These are phyloP conservation scores for Ceratocystis albifundus DNA, from an alignment of 2,329 filamentous ascomycete species.

Conservation along the genomic window DNA sequence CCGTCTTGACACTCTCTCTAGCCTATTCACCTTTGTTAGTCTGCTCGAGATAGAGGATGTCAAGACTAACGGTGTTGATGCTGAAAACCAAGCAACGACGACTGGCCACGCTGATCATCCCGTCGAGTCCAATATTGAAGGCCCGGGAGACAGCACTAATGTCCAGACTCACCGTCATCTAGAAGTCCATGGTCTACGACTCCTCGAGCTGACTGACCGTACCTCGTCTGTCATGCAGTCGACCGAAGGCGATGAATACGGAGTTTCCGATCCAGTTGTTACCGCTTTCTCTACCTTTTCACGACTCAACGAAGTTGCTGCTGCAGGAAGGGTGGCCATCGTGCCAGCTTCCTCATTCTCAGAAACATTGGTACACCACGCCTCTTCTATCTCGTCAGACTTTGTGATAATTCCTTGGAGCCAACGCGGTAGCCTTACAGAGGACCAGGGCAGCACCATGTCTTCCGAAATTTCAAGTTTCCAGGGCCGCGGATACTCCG, in stretches of 20 bases:
- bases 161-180: conserved; percentile 35
- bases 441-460: conserved; percentile 39
- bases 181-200: conserved; percentile 70
- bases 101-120: not conserved
- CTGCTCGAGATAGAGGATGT: conserved; percentile 42
- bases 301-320: conserved; percentile 68
- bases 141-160: not conserved
- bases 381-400: conserved; percentile 57
- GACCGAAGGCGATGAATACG: conserved; percentile 67
- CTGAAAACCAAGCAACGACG: conserved; percentile 23
- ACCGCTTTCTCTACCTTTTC: conserved; percentile 87
- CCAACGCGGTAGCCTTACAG: conserved; percentile 62
- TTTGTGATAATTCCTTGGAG: conserved; percentile 83
- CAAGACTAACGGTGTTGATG: conserved; percentile 21
- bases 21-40: conserved; percentile 70
- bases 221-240: conserved; percentile 93
- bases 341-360: conserved; percentile 68
- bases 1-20: conserved; percentile 71
- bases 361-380: conserved; percentile 60
- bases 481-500: conserved; percentile 43
- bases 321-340: conserved; percentile 70
- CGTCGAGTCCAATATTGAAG: conserved; percentile 13
- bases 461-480: conserved; percentile 14
- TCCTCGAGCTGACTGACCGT: conserved; percentile 81
- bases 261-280: conserved; percentile 55